Evolutionary conservation across 1,139 yeast species (phyloP), one percentile per base, ranked within the genome.

Genomic region (Kodamaea fungicola): DNA sequence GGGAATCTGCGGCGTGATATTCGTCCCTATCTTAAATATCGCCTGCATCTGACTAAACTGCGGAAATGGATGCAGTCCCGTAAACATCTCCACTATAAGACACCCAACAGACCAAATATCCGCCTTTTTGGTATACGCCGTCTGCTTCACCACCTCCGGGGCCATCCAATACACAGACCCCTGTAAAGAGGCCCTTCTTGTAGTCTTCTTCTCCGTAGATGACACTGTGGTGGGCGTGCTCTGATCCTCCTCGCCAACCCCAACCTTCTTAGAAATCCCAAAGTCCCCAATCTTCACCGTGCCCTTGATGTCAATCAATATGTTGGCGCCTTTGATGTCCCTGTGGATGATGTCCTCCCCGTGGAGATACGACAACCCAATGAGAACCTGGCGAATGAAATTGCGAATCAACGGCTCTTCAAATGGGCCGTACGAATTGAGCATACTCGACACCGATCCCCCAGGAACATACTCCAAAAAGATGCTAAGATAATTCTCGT

Each of bases 121-220:
- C 0, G 95, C 95, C 55, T 86, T 87, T 35, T 84, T 79, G 4
- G 96, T 89, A 42, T 88, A 86, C 0, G 92, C 86, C 1, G 88
- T 82, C 54, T 89, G 96, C 52, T 87, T 86, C 9, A 89, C 96
- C 9, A 90, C 96, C 57, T 90, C 97, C 0, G 97, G 97, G 0
- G 97, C 96, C 97, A 90, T 90, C 97, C 97, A 90, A 54, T 83
- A 90, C 0, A 89, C 95, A 6, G 95, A 86, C 0, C 97, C 97
- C 62, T 89, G 97, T 33, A 90, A 60, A 0, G 96, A 87, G 0
- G 89, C 92, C 33, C 96, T 72, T 49, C 86, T 80, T 21, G 73
- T 67, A 8, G 66, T 42, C 46, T 52, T 47, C 41, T 52, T 32
- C 19, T 25, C 21, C 50, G 59, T 45, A 12, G 30, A 16, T 3